Evolutionary conservation across 2,329 filamentous ascomycete species (phyloP), one percentile per base, ranked within the genome.

Genomic region (Elsinoe fawcettii): DNA sequence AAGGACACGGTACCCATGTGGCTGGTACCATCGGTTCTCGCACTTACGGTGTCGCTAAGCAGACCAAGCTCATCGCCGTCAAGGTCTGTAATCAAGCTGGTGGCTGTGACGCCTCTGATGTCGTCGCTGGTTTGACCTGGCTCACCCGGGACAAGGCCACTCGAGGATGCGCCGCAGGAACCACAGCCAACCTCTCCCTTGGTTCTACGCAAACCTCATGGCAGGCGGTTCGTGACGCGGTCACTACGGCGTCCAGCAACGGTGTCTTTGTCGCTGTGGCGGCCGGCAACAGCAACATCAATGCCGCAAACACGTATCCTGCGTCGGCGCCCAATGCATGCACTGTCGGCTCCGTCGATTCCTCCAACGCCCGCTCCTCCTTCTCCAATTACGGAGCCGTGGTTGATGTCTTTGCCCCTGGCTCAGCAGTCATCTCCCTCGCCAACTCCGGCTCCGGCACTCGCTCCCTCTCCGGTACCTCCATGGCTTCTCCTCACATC

Each of bases 401-500:
- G 5, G 67, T 74, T 27, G 69, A 73, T 32, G 68, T 74, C 51
- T 73, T 70, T 39, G 72, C 71, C n/a, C 61, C 69, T 5, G 70
- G 70, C 14, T 68, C 65, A 1, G 54, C 56, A 7, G 62, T 73
- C 27, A 14, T 55, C 7, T 55, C 53, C 37, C 34, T 36, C 22
- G 36, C 37, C 22, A 53, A 53, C 49, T 75, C 73, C 58, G 53
- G 53, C 36, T 30, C 36, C 39, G 53, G 53, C 11, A 75, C 66
- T 66, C 69, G 69, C 44, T 72, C 64, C 30, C 73, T 82, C 63
- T 77, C 73, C n/a, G 83, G 82, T 37, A 86, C 83, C 5, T 82
- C 77, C 36, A 84, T 84, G 81, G 83, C 85, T 32, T 78, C 78
- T 11, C 85, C 85, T 1, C 84, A 87, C 66, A 77, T 88, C 56